Evolutionary conservation across 73 alveolate genomes (phyloP), one percentile per base, ranked within the genome.

Genomic region (Symbiodinium pilosum): DNA sequence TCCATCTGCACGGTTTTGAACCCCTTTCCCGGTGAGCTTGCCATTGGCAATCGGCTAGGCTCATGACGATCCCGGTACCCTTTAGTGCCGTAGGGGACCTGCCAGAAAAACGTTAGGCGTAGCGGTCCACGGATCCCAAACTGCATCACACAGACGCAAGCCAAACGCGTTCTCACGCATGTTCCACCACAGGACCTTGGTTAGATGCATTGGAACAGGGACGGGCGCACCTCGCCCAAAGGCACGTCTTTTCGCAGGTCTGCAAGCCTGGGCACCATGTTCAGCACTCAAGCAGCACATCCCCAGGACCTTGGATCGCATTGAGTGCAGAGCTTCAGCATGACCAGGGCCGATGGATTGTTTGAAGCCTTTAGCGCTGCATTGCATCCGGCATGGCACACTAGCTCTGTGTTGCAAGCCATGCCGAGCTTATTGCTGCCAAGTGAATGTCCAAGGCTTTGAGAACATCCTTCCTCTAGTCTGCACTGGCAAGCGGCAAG

Each of bases 71-170:
- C 97, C 0, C 97, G 87, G 88, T 91, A 91, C 39, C 97, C 97
- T 41, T 91, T 91, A 30, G 97, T 91, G 16, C 97, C 97, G 38
- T 91, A 91, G 9, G 97, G 97, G 52, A 91, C 97, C 97, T 91
- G 81, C 81, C 81, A 42, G 28, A 1, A 40, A 38, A 6, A 47
- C 59, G 6, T 14, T 47, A 9, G 59, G n/a, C n/a, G n/a, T n/a
- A n/a, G n/a, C n/a, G n/a, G n/a, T n/a, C n/a, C n/a, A n/a, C n/a
- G n/a, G n/a, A n/a, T n/a, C n/a, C n/a, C n/a, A n/a, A n/a, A n/a
- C n/a, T n/a, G n/a, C n/a, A n/a, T n/a, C n/a, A n/a, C n/a, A n/a
- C n/a, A n/a, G 21, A 47, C 14, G 14, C 59, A 47, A 47, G 59
- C 59, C 6, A 47, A 14, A 47, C 14, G 59, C 14, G 59, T 14